phyloP scores from a whole-genome alignment of 1,284 basidiomycete species.

The Pseudozyma sp. region DNA sequence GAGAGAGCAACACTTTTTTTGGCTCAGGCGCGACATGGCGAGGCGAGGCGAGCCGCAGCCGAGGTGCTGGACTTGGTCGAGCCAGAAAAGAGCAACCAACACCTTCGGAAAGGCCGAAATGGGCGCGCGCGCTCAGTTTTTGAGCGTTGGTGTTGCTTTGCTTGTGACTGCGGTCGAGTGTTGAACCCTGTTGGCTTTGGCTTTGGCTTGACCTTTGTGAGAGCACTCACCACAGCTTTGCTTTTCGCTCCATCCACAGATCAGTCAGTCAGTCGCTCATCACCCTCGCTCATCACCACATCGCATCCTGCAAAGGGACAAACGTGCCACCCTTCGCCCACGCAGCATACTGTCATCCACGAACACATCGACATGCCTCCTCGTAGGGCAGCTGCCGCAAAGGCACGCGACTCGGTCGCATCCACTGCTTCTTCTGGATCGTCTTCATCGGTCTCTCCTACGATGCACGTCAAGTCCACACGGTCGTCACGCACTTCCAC shows the following conservation, averaged over 20 bases:
- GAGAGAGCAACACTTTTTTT: slow-evolving; percentile 3
- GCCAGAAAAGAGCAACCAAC: slow-evolving; percentile 5
- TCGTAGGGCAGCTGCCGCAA: slow-evolving; percentile 38
- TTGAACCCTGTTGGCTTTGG: slow-evolving; percentile 10
- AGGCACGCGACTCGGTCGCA: slow-evolving; percentile 42
- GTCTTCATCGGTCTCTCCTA: slow-evolving; percentile 20
- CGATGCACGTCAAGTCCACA: slow-evolving; percentile 12
- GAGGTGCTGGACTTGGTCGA: too few relatives aligned
- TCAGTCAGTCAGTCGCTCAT: background rate
- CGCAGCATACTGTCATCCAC: background rate
- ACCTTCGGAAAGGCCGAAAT: slow-evolving; percentile 4
- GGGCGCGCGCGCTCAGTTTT: slow-evolving; percentile 1
- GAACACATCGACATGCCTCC: slow-evolving; percentile 26
- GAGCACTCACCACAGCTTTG: too few relatives aligned
- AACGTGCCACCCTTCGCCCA: too few relatives aligned
- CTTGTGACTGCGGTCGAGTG: background rate
- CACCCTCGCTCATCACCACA: too few relatives aligned
- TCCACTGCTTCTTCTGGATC: slow-evolving; percentile 27
- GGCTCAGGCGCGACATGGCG: too few relatives aligned
- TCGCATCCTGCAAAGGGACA: too few relatives aligned
- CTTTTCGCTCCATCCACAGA: background rate
- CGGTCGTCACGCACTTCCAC: slow-evolving; percentile 25
- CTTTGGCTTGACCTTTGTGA: too few relatives aligned
- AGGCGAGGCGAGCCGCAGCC: too few relatives aligned
- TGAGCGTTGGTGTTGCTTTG: background rate